Conservation (phyloP, 1,284 basidiomycete genomes). For the Phellinidium pouzarii region DNA sequence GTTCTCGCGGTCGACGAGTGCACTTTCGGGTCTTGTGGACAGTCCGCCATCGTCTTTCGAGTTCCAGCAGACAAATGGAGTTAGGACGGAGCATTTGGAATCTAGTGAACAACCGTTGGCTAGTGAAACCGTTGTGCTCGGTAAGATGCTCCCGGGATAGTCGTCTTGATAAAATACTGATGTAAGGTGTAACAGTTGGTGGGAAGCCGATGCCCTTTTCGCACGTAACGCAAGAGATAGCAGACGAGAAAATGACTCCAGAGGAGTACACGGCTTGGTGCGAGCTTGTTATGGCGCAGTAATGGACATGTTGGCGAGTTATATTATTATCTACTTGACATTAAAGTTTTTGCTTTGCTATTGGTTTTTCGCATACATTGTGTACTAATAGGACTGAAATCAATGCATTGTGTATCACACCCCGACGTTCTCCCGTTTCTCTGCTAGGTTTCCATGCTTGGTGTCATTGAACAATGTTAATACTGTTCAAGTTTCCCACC, state of each 20-base stretch:
- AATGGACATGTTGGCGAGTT: background rate
- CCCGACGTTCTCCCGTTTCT: too few relatives aligned
- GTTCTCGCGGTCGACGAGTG: constrained; percentile 12
- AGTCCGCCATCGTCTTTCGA: constrained; percentile 10
- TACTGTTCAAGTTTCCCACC: too few relatives aligned
- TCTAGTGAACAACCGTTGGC: constrained; percentile 19
- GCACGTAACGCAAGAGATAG: constrained; percentile 74
- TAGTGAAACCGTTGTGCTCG: constrained; percentile 58
- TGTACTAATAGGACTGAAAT: background rate
- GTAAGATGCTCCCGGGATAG: constrained; percentile 34
- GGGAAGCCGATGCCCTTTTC: constrained; percentile 63
- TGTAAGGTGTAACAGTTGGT: constrained; percentile 42
- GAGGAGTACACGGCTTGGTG: constrained; percentile 80
- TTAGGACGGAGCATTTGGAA: constrained; percentile 21
- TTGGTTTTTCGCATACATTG: background rate
- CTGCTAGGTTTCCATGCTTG: background rate
- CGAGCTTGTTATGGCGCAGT: constrained; percentile 46
- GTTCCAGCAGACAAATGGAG: constrained; percentile 18
- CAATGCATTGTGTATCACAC: background rate
- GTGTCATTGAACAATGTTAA: background rate
- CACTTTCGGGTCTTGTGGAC: constrained; percentile 10
- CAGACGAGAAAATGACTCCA: constrained; percentile 70
- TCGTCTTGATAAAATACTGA: constrained; percentile 1
- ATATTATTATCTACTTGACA: background rate
- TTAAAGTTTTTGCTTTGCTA: background rate